A percentile compares a stretch with the other conserved stretches of the same genome.
Conservation (phyloP, 768 basidiomycete species). For the Austroboletus festivus region DNA sequence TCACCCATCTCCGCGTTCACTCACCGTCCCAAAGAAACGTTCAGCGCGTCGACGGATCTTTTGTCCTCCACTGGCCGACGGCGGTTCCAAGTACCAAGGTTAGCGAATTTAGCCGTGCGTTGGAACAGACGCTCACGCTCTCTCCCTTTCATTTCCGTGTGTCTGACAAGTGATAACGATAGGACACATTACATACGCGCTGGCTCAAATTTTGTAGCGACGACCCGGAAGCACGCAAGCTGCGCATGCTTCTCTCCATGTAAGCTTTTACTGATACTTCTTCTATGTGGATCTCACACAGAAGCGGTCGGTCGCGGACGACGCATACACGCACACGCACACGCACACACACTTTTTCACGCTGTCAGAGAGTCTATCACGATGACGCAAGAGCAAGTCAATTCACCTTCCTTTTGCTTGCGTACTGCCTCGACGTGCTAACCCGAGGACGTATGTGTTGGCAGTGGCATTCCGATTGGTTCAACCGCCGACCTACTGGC, state of each 20-base stretch:
- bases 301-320: not conserved
- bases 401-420: not conserved
- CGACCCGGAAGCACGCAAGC: constrained; percentile 21
- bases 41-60: constrained; percentile 14
- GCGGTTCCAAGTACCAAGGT: constrained; percentile 5
- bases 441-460: not conserved
- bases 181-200: constrained; percentile 25
- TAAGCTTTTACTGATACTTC: constrained; percentile 6
- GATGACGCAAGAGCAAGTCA: constrained; percentile 23
- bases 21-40: constrained; percentile 28
- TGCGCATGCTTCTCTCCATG: constrained; percentile 30
- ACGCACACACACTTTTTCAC: no score
- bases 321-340: no score
- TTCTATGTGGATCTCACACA: constrained; percentile 6
- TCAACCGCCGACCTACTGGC: constrained; percentile 6
- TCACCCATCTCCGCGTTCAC: constrained; percentile 30
- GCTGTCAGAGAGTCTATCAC: constrained; percentile 19
- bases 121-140: not conserved
- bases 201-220: constrained; percentile 25
- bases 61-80: constrained; percentile 27
- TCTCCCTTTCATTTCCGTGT: not conserved
- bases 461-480: constrained; percentile 14
- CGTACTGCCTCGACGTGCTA: constrained; percentile 3
- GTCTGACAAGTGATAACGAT: not conserved
- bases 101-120: constrained; percentile 7